A percentile compares a stretch with the other conserved stretches of the same genome.
Evolutionary conservation across 331 rosid species (phyloP).

Genomic region (Stylosanthes scabra): DNA sequence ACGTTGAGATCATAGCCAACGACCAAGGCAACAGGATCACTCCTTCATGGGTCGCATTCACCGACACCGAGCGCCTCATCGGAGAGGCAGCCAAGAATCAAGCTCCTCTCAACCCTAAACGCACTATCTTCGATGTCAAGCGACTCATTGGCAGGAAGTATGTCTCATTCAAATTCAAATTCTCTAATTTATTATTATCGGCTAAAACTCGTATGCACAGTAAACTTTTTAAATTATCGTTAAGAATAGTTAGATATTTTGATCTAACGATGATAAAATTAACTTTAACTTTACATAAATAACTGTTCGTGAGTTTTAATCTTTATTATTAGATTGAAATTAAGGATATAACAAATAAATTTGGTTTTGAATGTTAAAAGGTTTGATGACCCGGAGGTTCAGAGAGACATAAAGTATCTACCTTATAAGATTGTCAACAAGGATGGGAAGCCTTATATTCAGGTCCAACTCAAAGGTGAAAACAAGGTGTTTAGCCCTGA

Average conservation of each 20-base stretch:
- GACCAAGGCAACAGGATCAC: constrained; percentile 72
- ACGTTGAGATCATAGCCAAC: constrained; percentile 62
- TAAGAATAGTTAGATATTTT: no score
- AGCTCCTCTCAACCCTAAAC: constrained; percentile 63
- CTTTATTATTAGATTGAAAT: no score
- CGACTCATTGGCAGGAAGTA: constrained; percentile 69
- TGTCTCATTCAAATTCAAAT: constrained; percentile 5
- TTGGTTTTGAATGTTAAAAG: constrained; percentile 29
- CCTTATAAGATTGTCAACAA: constrained; percentile 61
- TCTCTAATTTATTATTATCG: no score
- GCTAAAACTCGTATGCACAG: no score
- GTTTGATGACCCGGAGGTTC: constrained; percentile 63
- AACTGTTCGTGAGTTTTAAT: no score
- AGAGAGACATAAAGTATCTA: constrained; percentile 57
- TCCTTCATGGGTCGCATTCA: constrained; percentile 71
- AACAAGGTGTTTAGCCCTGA: constrained; percentile 64
- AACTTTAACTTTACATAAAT: no score
- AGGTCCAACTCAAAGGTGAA: constrained; percentile 64
- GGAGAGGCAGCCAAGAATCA: constrained; percentile 76
- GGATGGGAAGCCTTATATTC: constrained; percentile 63
- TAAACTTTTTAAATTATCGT: no score
- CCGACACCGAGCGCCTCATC: constrained; percentile 61
- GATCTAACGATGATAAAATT: no score
- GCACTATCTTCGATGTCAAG: constrained; percentile 56
- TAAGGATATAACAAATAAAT: no score